Percentiles rank a stretch among this genome's conserved stretches.
Evolutionary conservation across 1,139 yeast genomes (phyloP).

Genomic region (Kluyveromyces marxianus): DNA sequence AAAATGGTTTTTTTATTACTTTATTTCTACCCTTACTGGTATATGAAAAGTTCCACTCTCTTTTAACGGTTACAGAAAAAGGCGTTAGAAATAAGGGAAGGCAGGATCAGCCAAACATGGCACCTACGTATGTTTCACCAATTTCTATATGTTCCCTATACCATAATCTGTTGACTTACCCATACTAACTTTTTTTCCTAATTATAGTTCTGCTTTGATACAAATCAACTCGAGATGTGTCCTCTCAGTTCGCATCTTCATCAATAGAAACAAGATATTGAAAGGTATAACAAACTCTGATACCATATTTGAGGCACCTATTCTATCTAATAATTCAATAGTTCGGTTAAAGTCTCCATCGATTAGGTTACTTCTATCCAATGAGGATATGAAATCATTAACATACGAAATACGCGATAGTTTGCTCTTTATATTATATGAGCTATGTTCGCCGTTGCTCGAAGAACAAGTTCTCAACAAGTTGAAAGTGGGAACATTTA

Average conservation of each 20-base stretch:
- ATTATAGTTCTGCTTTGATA: slow-evolving; percentile 20
- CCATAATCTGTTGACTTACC: not conserved
- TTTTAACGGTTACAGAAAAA: not conserved
- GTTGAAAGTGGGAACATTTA: slow-evolving; percentile 20
- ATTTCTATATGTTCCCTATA: not conserved
- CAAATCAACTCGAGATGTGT: slow-evolving; percentile 17
- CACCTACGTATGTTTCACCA: slow-evolving; percentile 8
- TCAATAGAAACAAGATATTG: slow-evolving; percentile 25
- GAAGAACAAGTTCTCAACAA: slow-evolving; percentile 19
- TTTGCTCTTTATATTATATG: slow-evolving; percentile 23
- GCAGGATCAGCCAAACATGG: slow-evolving; percentile 1
- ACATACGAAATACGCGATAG: slow-evolving; percentile 24
- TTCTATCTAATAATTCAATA: slow-evolving; percentile 29
- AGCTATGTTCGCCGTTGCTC: slow-evolving; percentile 20
- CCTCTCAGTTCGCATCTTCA: slow-evolving; percentile 24
- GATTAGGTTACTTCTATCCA: slow-evolving; percentile 25
- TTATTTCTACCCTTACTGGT: not conserved
- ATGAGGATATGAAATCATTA: slow-evolving; percentile 22
- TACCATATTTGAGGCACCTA: slow-evolving; percentile 27
- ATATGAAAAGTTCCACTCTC: not conserved
- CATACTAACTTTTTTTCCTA: slow-evolving; percentile 9
- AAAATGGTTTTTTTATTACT: too few relatives aligned
- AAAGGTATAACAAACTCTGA: slow-evolving; percentile 11
- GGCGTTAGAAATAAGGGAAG: not conserved
- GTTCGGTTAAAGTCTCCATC: slow-evolving; percentile 26